These are phyloP conservation scores for Sporothrix globosa DNA, from an alignment of 2,329 filamentous ascomycete species.

Conservation along the genomic window DNA sequence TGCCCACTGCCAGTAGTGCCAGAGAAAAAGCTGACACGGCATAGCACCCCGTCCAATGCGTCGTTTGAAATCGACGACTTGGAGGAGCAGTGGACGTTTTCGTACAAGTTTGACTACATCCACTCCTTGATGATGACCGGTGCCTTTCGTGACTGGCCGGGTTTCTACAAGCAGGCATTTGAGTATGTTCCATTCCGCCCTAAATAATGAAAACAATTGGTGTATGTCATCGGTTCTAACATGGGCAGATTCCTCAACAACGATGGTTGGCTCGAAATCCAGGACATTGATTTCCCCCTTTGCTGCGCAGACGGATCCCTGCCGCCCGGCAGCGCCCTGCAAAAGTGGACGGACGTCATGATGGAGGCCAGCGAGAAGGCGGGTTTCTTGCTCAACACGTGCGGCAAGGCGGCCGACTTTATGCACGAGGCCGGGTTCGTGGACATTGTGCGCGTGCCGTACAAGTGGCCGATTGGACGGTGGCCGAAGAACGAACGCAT, in stretches of 20 bases:
- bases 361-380: slow-evolving; percentile 40
- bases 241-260: slow-evolving; percentile 36
- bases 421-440: slow-evolving; percentile 44
- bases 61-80: slow-evolving; percentile 41
- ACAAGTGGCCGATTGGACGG: slow-evolving; percentile 46
- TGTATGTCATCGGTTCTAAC: background rate
- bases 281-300: slow-evolving; percentile 43
- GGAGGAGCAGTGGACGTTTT: slow-evolving; percentile 41
- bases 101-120: slow-evolving; percentile 40
- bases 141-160: slow-evolving; percentile 40
- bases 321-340: slow-evolving; percentile 37
- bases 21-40: background rate
- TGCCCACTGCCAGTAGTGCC: background rate
- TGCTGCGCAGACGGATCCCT: slow-evolving; percentile 42
- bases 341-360: slow-evolving; percentile 42
- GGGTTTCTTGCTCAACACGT: slow-evolving; percentile 40
- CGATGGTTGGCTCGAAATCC: slow-evolving; percentile 39
- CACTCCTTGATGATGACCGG: slow-evolving; percentile 41
- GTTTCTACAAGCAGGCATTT: slow-evolving; percentile 38
- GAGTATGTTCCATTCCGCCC: slow-evolving; percentile 33
- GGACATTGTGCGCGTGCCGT: slow-evolving; percentile 41
- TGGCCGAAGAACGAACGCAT: slow-evolving; percentile 45
- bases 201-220: background rate
- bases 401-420: slow-evolving; percentile 40
- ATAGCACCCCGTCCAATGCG: slow-evolving; percentile 38